Base-by-base conservation (phyloP, 768 basidiomycete species). In the Candolleomyces eurysporus region DNA sequence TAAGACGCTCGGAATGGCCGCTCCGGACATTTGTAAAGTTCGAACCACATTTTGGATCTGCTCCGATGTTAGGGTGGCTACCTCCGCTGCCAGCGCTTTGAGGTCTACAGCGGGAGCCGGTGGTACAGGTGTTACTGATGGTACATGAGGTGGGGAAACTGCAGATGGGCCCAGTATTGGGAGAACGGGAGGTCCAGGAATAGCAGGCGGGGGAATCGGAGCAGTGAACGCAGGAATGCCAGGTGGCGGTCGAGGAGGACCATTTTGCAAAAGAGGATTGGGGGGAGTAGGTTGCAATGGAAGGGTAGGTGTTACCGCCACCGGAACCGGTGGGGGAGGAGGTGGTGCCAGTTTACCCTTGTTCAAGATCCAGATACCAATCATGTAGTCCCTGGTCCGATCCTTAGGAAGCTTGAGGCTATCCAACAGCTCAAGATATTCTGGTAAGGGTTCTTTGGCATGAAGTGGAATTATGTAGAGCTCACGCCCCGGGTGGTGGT, bases 351-450 rank as follows among this genome's bases (percentile, higher is more conserved):
- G 82, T 72, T 86, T 92, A 26, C 91, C 93, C 72, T 89, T 94
- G 67, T 82, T 84, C 17, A 95, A 78, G n/a, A 96, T 82, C 85
- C 92, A 94, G 14, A 96, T 85, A 22, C 90, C 91, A 48, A 96
- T 76, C 43, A 96, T 79, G 62, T 86, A 86, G 68, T 92, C 84
- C 2, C 75, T 70, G n/a, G 72, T 81, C 31, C 94, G 82, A 10
- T 75, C 69, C 66, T 83, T 85, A 14, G 92, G 90, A 2, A 96
- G 71, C 60, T 78, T 80, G 50, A 94, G 79, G 30, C 90, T 81
- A 65, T 96, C 94, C 51, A 94, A 73, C 1, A 96, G 78, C 66
- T 94, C 92, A 65, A 96, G 81, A 67, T 87, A 96, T 61, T 96
- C 94, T 0, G 94, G 94, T 2, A 95, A 74, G 0, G 87, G 79